Evolutionary conservation across 495 filamentous ascomycete genomes (phyloP).

Genomic region (Neurospora sp.): DNA sequence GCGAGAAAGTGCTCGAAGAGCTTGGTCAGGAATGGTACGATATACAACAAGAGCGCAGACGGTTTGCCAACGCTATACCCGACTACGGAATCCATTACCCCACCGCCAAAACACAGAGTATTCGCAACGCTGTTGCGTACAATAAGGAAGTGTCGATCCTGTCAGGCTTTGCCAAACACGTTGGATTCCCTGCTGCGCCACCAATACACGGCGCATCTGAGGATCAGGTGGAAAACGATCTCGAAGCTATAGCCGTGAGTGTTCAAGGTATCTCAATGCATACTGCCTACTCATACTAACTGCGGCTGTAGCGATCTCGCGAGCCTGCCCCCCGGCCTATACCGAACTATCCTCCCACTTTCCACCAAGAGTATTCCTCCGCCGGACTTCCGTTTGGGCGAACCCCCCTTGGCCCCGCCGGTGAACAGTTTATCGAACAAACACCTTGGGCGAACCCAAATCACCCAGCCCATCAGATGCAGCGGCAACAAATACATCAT

Average conservation of each 20-base stretch:
- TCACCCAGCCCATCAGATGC: slow-evolving; percentile 58
- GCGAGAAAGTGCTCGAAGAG: slow-evolving; percentile 68
- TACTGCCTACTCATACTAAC: neutral
- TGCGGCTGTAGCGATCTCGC: slow-evolving; percentile 22
- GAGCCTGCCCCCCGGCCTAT: slow-evolving; percentile 19
- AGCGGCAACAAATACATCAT: slow-evolving; percentile 28
- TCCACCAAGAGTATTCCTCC: slow-evolving; percentile 14
- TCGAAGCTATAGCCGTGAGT: slow-evolving; percentile 84
- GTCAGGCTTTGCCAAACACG: slow-evolving; percentile 82
- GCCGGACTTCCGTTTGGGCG: slow-evolving; percentile 29
- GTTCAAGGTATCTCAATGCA: neutral
- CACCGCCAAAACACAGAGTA: slow-evolving; percentile 57
- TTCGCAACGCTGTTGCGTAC: slow-evolving; percentile 72
- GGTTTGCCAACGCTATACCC: slow-evolving; percentile 67
- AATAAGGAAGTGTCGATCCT: slow-evolving; percentile 89
- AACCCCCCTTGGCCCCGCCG: slow-evolving; percentile 47
- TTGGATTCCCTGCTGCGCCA: slow-evolving; percentile 94
- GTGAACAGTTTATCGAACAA: slow-evolving; percentile 73
- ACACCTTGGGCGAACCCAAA: slow-evolving; percentile 85
- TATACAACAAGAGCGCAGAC: slow-evolving; percentile 82
- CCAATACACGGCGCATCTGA: slow-evolving; percentile 59
- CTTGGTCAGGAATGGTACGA: slow-evolving; percentile 82
- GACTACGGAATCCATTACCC: slow-evolving; percentile 71
- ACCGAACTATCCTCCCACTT: slow-evolving; percentile 8
- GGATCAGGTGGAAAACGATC: slow-evolving; percentile 71